Evolutionary conservation across 108 stramenopile genomes (phyloP).

Genomic region (Halocafeteria seosinensis): DNA sequence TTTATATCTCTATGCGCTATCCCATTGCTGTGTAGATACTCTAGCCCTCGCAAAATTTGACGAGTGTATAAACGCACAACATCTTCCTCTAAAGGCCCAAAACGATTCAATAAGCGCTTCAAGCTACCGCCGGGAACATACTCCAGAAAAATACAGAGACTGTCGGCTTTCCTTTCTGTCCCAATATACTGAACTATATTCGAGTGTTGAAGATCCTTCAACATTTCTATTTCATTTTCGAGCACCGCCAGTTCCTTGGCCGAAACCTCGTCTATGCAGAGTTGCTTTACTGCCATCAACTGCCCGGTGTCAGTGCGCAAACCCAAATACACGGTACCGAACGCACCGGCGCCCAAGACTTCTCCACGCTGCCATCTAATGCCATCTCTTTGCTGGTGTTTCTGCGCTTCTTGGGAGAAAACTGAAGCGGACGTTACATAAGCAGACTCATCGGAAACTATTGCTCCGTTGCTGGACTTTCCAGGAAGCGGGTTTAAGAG

Average conservation of each 20-base stretch:
- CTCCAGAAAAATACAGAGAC: conserved; percentile 29
- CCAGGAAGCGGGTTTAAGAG: no score
- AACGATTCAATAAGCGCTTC: conserved; percentile 12
- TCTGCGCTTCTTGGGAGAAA: neutral
- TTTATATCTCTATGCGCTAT: conserved; percentile 51
- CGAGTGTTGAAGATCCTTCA: conserved; percentile 22
- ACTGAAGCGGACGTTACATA: neutral
- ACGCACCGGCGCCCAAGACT: conserved; percentile 36
- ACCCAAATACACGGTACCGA: conserved; percentile 27
- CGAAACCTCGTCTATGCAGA: conserved; percentile 7
- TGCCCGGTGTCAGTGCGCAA: conserved; percentile 36
- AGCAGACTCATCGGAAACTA: no score
- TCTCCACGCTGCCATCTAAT: conserved; percentile 33
- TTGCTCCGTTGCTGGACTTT: no score
- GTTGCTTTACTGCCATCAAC: conserved; percentile 43
- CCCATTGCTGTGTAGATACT: conserved; percentile 39
- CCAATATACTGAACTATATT: conserved; percentile 42
- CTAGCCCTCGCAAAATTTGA: conserved; percentile 40
- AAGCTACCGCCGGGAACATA: conserved; percentile 29
- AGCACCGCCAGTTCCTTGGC: conserved; percentile 9
- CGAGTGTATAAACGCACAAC: conserved; percentile 19
- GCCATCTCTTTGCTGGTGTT: no score
- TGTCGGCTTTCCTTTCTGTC: conserved; percentile 4
- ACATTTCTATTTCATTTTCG: conserved; percentile 32
- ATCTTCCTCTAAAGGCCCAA: conserved; percentile 15